A percentile compares a stretch with the other conserved stretches of the same genome.
phyloP scores from a whole-genome alignment of 1,284 basidiomycete species.

The Erythrobasidium hasegawianum region DNA sequence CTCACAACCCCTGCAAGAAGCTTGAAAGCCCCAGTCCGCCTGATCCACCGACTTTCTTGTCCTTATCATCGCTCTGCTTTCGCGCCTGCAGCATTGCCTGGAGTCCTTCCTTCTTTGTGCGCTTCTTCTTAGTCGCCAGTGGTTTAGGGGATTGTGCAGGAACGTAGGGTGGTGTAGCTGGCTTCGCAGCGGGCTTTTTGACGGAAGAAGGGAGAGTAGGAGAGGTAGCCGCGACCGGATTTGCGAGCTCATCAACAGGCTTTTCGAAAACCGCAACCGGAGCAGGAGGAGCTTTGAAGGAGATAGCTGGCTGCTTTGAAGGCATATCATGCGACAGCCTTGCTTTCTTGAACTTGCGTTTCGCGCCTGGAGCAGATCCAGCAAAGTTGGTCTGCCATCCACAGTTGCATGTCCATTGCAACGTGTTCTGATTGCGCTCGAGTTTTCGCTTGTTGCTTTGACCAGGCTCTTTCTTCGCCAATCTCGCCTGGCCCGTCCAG shows the following conservation, averaged over 20 bases:
- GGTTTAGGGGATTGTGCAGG: background rate
- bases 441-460: background rate
- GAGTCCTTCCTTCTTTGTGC: conserved; percentile 23
- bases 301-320: background rate
- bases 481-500: conserved; percentile 7
- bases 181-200: background rate
- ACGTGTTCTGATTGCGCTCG: background rate
- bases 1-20: conserved; percentile 24
- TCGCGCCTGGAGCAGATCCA: conserved; percentile 7
- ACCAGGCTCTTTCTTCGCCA: conserved; percentile 1
- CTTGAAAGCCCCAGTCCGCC: conserved; percentile 8
- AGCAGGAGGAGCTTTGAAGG: background rate
- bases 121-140: conserved; percentile 6
- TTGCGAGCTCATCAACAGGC: background rate
- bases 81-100: conserved; percentile 29
- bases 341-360: conserved; percentile 5
- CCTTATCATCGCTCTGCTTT: conserved; percentile 14
- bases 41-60: background rate
- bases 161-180: background rate
- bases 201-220: background rate
- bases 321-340: background rate
- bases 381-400: background rate
- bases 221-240: background rate
- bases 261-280: background rate
- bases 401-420: conserved; percentile 7